Evolutionary conservation across 352 stramenopile genomes (phyloP).

Genomic region (Pythium sukuiense): DNA sequence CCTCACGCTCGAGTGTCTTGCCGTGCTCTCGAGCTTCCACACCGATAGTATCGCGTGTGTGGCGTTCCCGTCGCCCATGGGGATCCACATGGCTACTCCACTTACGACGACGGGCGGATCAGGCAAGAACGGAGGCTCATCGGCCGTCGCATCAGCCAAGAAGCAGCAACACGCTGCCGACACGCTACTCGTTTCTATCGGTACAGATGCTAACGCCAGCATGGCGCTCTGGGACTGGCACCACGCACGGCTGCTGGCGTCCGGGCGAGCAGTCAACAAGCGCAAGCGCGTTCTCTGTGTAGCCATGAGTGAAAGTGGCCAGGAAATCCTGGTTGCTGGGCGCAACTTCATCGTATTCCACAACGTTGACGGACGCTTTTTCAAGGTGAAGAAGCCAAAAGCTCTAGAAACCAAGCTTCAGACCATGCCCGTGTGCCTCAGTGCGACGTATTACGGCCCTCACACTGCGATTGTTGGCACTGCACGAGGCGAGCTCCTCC

Average conservation of each 20-base stretch:
- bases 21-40: conserved; percentile 66
- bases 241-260: conserved; percentile 54
- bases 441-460: conserved; percentile 55
- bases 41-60: conserved; percentile 50
- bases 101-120: conserved; percentile 37
- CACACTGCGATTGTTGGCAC: conserved; percentile 66
- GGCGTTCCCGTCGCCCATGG: conserved; percentile 53
- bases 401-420: conserved; percentile 39
- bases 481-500: conserved; percentile 55
- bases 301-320: conserved; percentile 49
- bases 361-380: conserved; percentile 50
- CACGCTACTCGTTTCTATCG: conserved; percentile 58
- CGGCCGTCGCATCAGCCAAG: conserved; percentile 48
- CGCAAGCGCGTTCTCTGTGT: conserved; percentile 53
- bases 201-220: conserved; percentile 53
- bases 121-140: conserved; percentile 27
- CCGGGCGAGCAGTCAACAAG: conserved; percentile 41
- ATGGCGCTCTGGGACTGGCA: conserved; percentile 87
- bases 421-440: conserved; percentile 47
- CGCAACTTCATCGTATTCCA: conserved; percentile 43
- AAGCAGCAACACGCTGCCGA: conserved; percentile 65
- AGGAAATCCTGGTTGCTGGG: too few species aligned
- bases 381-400: conserved; percentile 71
- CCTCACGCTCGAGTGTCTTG: conserved; percentile 64
- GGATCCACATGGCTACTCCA: conserved; percentile 21